Evolutionary conservation across 2,329 filamentous ascomycete genomes (phyloP).

Genomic region (Bipolaris oryzae): DNA sequence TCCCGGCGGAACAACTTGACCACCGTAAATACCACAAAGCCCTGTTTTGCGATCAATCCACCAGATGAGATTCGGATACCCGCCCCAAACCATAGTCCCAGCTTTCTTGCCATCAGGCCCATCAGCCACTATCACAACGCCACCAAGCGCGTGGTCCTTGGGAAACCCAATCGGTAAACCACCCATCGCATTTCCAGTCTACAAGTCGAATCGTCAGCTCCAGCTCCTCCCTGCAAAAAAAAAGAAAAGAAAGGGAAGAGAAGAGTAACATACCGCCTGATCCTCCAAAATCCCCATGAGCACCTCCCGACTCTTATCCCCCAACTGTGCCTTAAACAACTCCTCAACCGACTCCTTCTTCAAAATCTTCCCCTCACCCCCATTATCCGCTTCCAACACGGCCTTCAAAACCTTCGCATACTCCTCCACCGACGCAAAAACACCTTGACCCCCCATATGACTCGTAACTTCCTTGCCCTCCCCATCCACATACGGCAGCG

Average conservation of each 20-base stretch:
- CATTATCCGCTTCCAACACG: constrained; percentile 32
- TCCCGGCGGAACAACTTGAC: constrained; percentile 39
- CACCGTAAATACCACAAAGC: constrained; percentile 38
- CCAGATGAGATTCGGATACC: constrained; percentile 43
- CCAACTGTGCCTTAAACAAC: constrained; percentile 44
- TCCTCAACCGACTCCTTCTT: constrained; percentile 28
- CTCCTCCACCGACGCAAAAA: constrained; percentile 28
- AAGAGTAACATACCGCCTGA: constrained; percentile 15
- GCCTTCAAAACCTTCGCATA: constrained; percentile 42
- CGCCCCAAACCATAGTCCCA: constrained; percentile 44
- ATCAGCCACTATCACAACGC: constrained; percentile 33
- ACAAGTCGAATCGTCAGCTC: not conserved
- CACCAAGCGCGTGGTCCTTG: constrained; percentile 43
- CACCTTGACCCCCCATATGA: constrained; percentile 37
- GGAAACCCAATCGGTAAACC: constrained; percentile 18
- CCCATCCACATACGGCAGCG: constrained; percentile 21
- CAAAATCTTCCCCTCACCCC: constrained; percentile 31
- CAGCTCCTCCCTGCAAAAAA: too few relatives aligned
- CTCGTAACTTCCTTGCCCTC: constrained; percentile 25
- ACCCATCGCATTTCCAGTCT: constrained; percentile 35
- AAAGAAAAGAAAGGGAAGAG: too few relatives aligned
- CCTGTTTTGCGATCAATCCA: constrained; percentile 43
- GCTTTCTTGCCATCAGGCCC: constrained; percentile 28
- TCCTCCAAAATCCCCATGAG: constrained; percentile 47
- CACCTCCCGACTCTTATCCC: constrained; percentile 11